Evolutionary conservation across 116 monocot species (phyloP), one percentile per base, ranked within the genome.

Genomic region (Posidonia oceanica): DNA sequence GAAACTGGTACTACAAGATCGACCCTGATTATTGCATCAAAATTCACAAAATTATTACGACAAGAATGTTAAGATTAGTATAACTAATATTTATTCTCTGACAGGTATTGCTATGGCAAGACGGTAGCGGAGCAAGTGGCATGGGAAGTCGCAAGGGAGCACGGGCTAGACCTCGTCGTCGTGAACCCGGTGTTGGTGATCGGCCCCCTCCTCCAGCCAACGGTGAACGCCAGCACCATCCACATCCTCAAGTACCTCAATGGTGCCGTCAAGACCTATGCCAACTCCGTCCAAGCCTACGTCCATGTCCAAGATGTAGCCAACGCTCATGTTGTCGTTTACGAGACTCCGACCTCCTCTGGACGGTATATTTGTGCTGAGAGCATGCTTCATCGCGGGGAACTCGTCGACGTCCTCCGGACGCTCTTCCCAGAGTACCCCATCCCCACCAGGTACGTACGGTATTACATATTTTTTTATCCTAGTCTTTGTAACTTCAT

Each of bases 251-350:
- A 94, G 81, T 94, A 94, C 74, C 71, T 94, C 4, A 80, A 84
- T 41, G 94, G 89, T 2, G 84, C 89, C 0, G 87, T 82, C 1
- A 87, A 86, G 74, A 85, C 83, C 22, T 94, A 84, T 79, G 73
- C 87, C 68, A 89, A 94, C 71, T 82, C 94, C 2, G 87, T 94
- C 15, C 94, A 94, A 52, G 87, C 85, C 52, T 94, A 94, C 72
- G 94, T 94, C 37, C 71, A 94, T 59, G 94, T 94, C 0, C 77
- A 85, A 3, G 94, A 94, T 48, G 94, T 89, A 7, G 94, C 89
- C 0, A 71, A 75, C 40, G 94, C 89, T 3, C 94, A 94, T 58
- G 69, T 94, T 11, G 77, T 77, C 1, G 89, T 89, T 5, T 89
- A 63, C 63, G 94, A 94, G 80, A 42, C 81, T 10, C 14, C 69